Base-by-base conservation (phyloP, 805 yeast genomes). In the Candida endomychidarum region DNA sequence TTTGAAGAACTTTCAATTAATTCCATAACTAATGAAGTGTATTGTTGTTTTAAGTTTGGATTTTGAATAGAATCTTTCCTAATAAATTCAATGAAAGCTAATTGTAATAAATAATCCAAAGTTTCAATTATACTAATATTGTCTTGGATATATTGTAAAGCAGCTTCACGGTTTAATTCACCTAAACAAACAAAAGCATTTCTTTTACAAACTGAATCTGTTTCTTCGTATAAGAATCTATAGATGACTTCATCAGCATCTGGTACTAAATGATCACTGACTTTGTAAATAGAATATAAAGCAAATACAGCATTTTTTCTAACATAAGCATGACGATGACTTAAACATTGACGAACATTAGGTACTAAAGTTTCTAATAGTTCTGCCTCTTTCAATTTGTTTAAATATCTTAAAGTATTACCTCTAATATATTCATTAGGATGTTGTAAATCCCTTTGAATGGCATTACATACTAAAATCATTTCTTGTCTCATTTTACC, bases 361-460 rank as follows among this genome's bases (percentile, higher is more conserved):
- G 98, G 96, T 29, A 93, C 93, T 64, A 93, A 76, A 38, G 97
- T 96, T 66, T 95, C 99, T 58, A 93, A 75, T 49, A 93, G 76
- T 62, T 93, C 99, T 2, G 95, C 84, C 67, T 93, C 98, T 58
- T 81, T 84, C 59, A 93, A 74, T 60, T 93, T 95, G 45, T 91
- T 79, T 57, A 95, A 75, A 63, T 89, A 91, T 56, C 98, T 80
- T 63, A 93, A 74, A 8, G 98, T 91, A 56, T 88, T 88, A 52
- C 99, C 99, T 56, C 98, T 80, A 49, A 93, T 84, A 60, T 83
- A 93, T 66, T 93, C 99, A 71, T 93, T 93, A 37, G 99, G 96
- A 67, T 95, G 99, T 67, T 90, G 97, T 53, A 93, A 77, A 61
- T 93, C 99, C 63, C 89, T 90, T 65, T 93, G 95, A 56, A 93